Conservation (phyloP, 164 flowering plant species). For the Kingdonia uniflora region DNA sequence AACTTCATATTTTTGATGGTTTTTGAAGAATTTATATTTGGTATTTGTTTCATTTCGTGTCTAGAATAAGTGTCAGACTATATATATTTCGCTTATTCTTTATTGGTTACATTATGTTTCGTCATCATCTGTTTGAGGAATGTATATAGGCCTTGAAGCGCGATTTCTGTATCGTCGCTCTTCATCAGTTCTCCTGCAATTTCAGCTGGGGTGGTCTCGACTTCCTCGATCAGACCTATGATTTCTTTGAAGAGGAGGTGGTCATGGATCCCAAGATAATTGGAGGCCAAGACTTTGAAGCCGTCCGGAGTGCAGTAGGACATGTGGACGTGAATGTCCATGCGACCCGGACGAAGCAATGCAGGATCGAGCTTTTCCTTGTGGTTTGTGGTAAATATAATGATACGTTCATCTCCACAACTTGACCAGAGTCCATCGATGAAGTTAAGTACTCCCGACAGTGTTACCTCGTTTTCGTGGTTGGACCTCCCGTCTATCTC, state of each 20-base stretch:
- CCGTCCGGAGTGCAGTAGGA: constrained; percentile 38
- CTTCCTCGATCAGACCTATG: constrained; percentile 12
- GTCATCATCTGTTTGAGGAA: constrained; percentile 25
- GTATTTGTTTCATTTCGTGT: too few species aligned
- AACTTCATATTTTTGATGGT: too few species aligned
- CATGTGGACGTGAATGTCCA: constrained; percentile 46
- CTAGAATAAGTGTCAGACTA: too few species aligned
- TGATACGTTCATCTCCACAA: too few species aligned
- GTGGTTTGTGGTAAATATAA: too few species aligned
- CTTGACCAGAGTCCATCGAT: too few species aligned
- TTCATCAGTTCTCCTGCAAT: constrained; percentile 54
- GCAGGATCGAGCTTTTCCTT: constrained; percentile 34
- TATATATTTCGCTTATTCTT: not conserved
- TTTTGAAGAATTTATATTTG: too few species aligned
- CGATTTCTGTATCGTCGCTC: constrained; percentile 33
- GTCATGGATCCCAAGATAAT: constrained; percentile 13
- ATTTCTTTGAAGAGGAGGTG: constrained; percentile 23
- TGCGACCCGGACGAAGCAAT: constrained; percentile 34
- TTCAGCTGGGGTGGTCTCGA: constrained; percentile 46
- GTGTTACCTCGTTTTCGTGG: constrained; percentile 14
- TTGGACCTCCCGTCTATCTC: not conserved
- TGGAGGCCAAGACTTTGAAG: constrained; percentile 30
- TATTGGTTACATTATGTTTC: not conserved
- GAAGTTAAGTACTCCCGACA: constrained; percentile 44
- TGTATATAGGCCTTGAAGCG: constrained; percentile 22